Evolutionary conservation across 768 basidiomycete species (phyloP).

Genomic region (Hypholoma fasciculare): DNA sequence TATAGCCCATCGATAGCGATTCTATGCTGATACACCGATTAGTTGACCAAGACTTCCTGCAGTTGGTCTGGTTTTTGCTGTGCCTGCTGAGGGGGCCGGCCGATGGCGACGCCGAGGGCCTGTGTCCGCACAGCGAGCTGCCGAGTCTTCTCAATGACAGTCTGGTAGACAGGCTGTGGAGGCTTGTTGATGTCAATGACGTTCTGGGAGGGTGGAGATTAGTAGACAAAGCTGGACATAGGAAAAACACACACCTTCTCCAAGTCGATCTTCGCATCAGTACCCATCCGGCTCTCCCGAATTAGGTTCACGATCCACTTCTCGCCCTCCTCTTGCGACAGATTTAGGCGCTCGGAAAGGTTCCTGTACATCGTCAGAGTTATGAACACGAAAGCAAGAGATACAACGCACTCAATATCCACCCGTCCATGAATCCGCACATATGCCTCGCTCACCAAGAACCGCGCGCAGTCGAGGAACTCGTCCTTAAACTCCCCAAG

Average conservation of each 20-base stretch:
- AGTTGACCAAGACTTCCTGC: not conserved
- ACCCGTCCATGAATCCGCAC: conserved; percentile 96
- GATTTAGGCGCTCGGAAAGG: conserved; percentile 89
- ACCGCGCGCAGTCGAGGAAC: conserved; percentile 95
- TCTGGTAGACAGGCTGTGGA: conserved; percentile 87
- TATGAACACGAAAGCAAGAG: not conserved
- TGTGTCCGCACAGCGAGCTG: conserved; percentile 91
- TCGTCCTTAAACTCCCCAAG: conserved; percentile 87
- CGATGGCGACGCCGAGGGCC: conserved; percentile 76
- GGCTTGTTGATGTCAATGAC: conserved; percentile 95
- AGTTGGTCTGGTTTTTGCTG: conserved; percentile 1
- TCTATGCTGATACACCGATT: not conserved
- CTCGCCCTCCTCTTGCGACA: conserved; percentile 94
- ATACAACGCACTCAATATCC: conserved; percentile 65
- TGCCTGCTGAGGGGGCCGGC: conserved; percentile 32
- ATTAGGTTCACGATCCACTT: conserved; percentile 99
- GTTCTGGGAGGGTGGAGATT: conserved; percentile 48
- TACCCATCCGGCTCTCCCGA: conserved; percentile 94
- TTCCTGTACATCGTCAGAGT: conserved; percentile 49
- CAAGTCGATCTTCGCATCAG: conserved; percentile 96
- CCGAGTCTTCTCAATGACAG: conserved; percentile 93
- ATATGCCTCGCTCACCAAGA: conserved; percentile 95
- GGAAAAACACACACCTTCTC: conserved; percentile 65
- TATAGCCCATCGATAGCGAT: not conserved
- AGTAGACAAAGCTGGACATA: not conserved